Evolutionary conservation across 805 yeast species (phyloP), one percentile per base, ranked within the genome.

Genomic region (Maudiozyma bulderi): DNA sequence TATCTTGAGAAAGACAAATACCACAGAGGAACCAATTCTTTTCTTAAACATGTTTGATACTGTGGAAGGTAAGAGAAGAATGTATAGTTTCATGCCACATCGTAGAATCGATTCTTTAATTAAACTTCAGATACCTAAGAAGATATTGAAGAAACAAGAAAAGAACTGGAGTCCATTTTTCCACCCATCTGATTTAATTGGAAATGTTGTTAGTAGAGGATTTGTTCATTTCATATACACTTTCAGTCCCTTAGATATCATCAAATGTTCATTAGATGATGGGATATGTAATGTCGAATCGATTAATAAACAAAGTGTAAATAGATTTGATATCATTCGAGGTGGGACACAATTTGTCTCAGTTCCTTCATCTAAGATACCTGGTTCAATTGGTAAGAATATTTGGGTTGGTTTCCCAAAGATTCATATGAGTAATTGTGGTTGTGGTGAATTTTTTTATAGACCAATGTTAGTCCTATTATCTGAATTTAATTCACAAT

Each of bases 351-450:
- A 56, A 35, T 55, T 47, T 44, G 47, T 57, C 11, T 50, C 46
- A 11, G 41, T 58, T 37, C 60, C 60, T 8, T 48, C 44, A 28
- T 31, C 46, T 6, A 8, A 11, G 8, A 20, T 57, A 6, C 60
- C 60, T 5, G 39, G 43, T n/a, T 49, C 56, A 11, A 47, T 51
- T 20, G 51, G 45, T 30, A 53, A 52, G 41, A 51, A 52, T 29
- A 50, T 57, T 20, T 57, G 59, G 61, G 45, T 57, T 30, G 59
- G 59, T 9, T 56, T 57, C 46, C 56, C 59, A 11, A 53, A 56
- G 41, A 42, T 50, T 30, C 58, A 54, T 43, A 43, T 56, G 28
- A n/a, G 29, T 11, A 37, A 47, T 29, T 57, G 61, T 49, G 59
- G 58, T 20, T 57, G 61, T 48, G 56, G 54, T 34, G 32, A n/a